Conservation (phyloP, 306 rosid species). For the Senna tora region DNA sequence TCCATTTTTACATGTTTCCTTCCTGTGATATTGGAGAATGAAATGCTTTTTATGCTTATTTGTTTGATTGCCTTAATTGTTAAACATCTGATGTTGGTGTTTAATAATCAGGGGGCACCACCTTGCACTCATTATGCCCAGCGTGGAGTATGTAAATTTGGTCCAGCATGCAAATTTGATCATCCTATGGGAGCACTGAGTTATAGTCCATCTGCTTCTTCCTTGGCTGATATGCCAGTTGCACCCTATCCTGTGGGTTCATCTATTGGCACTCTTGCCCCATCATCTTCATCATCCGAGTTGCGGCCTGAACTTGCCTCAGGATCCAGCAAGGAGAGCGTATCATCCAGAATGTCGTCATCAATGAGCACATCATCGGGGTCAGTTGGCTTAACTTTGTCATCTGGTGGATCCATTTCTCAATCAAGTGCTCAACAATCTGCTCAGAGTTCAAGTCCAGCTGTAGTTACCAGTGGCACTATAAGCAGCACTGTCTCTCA, state of each 20-base stretch:
- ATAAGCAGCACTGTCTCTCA: slow-evolving; percentile 58
- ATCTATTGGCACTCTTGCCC: slow-evolving; percentile 81
- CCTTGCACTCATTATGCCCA: slow-evolving; percentile 88
- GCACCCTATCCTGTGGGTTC: slow-evolving; percentile 97
- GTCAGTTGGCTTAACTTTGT: slow-evolving; percentile 77
- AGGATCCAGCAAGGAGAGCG: slow-evolving; percentile 75
- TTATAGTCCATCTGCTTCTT: slow-evolving; percentile 93
- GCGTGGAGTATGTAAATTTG: slow-evolving; percentile 90
- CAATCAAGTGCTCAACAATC: slow-evolving; percentile 62
- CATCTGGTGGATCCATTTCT: slow-evolving; percentile 56
- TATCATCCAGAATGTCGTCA: slow-evolving; percentile 75
- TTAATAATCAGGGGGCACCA: slow-evolving; percentile 81
- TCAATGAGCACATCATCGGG: slow-evolving; percentile 76
- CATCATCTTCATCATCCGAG: slow-evolving; percentile 88
- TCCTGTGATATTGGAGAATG: slow-evolving; percentile 20
- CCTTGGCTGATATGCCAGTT: slow-evolving; percentile 89
- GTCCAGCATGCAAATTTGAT: slow-evolving; percentile 87
- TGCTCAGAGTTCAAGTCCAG: slow-evolving; percentile 66
- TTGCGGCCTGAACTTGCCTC: slow-evolving; percentile 72
- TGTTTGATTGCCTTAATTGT: slow-evolving; percentile 21
- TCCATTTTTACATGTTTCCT: neutral
- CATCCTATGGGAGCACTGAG: slow-evolving; percentile 88
- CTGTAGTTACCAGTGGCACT: slow-evolving; percentile 53
- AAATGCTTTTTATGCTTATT: neutral
- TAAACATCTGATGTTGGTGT: slow-evolving; percentile 40